Evolutionary conservation across 2,329 filamentous ascomycete species (phyloP), one percentile per base, ranked within the genome.

Genomic region (Aspergillus intermedius): DNA sequence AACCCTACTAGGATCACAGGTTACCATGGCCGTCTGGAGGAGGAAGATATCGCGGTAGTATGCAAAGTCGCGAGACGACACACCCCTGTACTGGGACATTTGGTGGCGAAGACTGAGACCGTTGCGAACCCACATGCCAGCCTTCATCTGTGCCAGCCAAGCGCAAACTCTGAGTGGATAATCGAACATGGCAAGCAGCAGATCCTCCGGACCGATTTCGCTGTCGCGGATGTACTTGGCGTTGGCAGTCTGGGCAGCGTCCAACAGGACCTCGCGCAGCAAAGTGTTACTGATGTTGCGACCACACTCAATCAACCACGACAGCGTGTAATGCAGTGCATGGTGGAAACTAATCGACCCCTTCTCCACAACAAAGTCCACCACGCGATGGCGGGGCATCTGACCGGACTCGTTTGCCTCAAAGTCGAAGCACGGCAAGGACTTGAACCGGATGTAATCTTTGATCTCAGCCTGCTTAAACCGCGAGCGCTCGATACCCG

Each of bases 121-220:
- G 64, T 98, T 98, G 48, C 93, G 84, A 54, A 98, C 91, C 93
- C 94, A 98, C 84, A 97, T 95, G 45, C 90, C 88, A 15, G 91
- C 90, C 67, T 95, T 95, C 83, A 98, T 97, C 72, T 98, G 94
- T 5, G 93, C 88, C 28, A 98, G 76, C 93, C 93, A 98, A 17
- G 89, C 90, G 65, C 90, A 96, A 0, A 97, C 91, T 46, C 94
- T 81, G 3, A 98, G 76, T 0, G 94, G 91, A 60, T 88, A 95
- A 66, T 98, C 93, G 61, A 98, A 95, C 45, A 90, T 82, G 2
- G 87, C 85, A 66, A 95, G 83, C 19, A 95, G 75, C 60, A 91
- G 84, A 64, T 95, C 89, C 59, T 95, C 87, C 0, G 85, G 73
- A 0, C 74, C 74, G 22, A 71, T 57, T 35, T 59, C 48, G 52